Percentiles rank a stretch among this genome's conserved stretches.
Evolutionary conservation across 306 rosid genomes (phyloP).

Genomic region (Prunus kanzakura): DNA sequence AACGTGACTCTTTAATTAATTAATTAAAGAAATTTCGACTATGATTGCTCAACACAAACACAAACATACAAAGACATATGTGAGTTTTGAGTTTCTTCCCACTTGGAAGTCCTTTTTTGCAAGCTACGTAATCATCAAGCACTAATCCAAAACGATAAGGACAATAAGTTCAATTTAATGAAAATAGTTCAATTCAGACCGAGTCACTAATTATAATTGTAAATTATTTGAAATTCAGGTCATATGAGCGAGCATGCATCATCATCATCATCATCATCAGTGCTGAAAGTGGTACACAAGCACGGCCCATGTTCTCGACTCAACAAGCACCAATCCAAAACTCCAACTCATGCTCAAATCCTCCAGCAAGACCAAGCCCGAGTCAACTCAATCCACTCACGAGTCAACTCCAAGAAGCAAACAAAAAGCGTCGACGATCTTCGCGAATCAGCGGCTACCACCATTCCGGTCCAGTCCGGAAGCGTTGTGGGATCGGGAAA

Average conservation of each 20-base stretch:
- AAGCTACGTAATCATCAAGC: neutral
- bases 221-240: neutral
- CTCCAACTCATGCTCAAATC: conserved; percentile 4
- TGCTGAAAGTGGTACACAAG: conserved; percentile 25
- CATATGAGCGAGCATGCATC: no score
- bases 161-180: no score
- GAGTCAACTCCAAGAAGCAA: neutral
- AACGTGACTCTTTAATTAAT: neutral
- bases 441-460: neutral
- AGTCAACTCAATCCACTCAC: conserved; percentile 19
- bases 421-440: neutral
- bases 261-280: neutral
- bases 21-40: neutral
- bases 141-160: no score
- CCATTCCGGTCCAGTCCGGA: conserved; percentile 55
- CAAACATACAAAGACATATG: neutral
- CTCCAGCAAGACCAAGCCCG: conserved; percentile 23
- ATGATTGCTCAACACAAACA: neutral
- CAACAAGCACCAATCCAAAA: neutral
- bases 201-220: neutral
- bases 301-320: conserved; percentile 35
- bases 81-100: no score
- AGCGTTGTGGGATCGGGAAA: conserved; percentile 43
- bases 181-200: no score
- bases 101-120: neutral